These are phyloP conservation scores for Amaranthus cruentus DNA, from an alignment of 148 eudicot species.

Conservation along the genomic window DNA sequence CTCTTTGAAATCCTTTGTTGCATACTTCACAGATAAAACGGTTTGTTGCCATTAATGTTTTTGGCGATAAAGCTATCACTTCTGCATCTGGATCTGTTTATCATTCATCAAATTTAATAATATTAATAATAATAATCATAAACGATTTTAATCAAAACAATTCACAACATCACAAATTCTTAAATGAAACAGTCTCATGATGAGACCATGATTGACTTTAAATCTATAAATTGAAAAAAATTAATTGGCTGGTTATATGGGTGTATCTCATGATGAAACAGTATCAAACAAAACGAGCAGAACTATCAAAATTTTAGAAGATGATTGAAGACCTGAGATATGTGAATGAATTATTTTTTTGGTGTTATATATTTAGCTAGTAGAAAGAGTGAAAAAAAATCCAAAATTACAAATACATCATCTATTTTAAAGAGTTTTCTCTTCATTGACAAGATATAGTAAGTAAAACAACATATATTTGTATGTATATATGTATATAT, in stretches of 20 bases:
- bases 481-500: constrained; percentile 9
- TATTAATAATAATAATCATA: not conserved
- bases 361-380: constrained; percentile 6
- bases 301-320: too few species aligned
- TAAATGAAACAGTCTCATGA: not conserved
- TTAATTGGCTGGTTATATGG: not conserved
- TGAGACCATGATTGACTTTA: not conserved
- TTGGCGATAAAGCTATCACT: constrained; percentile 44
- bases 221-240: not conserved
- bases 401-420: constrained; percentile 29
- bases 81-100: constrained; percentile 46
- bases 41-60: constrained; percentile 48
- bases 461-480: constrained; percentile 7
- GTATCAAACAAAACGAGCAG: too few species aligned
- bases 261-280: too few species aligned
- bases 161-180: too few species aligned
- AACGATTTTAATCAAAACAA: too few species aligned
- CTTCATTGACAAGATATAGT: constrained; percentile 13
- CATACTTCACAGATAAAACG: constrained; percentile 47
- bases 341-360: not conserved
- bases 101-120: not conserved
- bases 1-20: constrained; percentile 50
- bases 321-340: too few species aligned
- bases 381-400: constrained; percentile 13
- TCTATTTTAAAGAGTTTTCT: constrained; percentile 14